Evolutionary conservation across 495 filamentous ascomycete genomes (phyloP).

Genomic region (Ascobolus immersus): DNA sequence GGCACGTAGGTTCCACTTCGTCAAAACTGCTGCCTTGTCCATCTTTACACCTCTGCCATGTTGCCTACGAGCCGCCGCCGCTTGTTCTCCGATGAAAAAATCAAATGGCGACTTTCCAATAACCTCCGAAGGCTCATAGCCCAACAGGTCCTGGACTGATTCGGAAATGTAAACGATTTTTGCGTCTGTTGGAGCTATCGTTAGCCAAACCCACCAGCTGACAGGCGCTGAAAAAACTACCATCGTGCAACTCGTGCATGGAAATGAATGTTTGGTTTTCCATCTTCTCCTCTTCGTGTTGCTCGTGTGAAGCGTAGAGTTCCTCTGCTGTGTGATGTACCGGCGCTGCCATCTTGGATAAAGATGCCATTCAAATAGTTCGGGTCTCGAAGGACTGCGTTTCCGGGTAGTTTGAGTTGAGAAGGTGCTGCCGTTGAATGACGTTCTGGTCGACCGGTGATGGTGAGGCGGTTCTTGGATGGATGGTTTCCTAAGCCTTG

Average conservation of each 20-base stretch:
- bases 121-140: constrained; percentile 52
- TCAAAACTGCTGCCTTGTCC: constrained; percentile 64
- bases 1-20: constrained; percentile 49
- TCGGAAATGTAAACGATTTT: constrained; percentile 64
- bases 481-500: no score
- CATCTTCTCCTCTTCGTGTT: no score
- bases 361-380: no score
- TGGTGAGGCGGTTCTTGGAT: no score
- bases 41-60: constrained; percentile 49
- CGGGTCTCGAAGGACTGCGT: no score
- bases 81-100: constrained; percentile 63
- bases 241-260: constrained; percentile 41
- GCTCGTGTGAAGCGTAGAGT: no score
- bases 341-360: no score
- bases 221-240: constrained; percentile 16
- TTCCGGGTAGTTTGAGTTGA: no score
- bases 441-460: no score
- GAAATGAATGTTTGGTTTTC: constrained; percentile 94
- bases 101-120: constrained; percentile 58
- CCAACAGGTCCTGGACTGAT: constrained; percentile 58
- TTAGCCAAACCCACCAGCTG: constrained; percentile 9
- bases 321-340: no score
- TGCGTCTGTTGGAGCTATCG: constrained; percentile 32
- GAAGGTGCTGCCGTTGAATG: no score
- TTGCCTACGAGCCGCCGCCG: constrained; percentile 45